Evolutionary conservation across 441 rosid genomes (phyloP), one percentile per base, ranked within the genome.

Genomic region (Corymbia calophylla): DNA sequence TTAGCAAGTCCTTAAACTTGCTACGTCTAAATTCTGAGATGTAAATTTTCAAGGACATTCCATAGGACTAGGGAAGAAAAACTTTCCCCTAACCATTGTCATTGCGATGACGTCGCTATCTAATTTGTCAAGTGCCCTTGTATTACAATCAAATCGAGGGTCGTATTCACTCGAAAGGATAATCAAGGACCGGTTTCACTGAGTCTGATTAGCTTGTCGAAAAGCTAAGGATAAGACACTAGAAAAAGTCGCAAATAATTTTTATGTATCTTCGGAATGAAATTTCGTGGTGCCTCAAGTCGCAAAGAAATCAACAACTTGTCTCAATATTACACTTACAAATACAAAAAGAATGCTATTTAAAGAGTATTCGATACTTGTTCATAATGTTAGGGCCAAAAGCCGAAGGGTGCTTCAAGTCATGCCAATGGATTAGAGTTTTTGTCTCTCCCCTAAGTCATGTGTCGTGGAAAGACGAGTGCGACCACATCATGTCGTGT

Each of bases 151-250:
- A 58, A 56, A 25, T 58, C 29, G 29, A 23, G 10, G 62, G 25
- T 6, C 7, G 14, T 29, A 23, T 25, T 58, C 29, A 58, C 25
- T 0, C 13, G 0, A 58, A 58, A 58, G 1, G 62, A 58, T 58
- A 58, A 58, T 58, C n/a, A 58, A 58, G 13, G 29, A 58, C 64
- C 3, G 10, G 1, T 56, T 56, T 56, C 29, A 23, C 25, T 58
- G 13, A 58, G 29, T 58, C 1, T 0, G 0, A 58, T 0, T 12
- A 58, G n/a, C 25, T 58, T 58, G 62, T 58, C n/a, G 3, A 25
- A 58, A 58, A 58, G n/a, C n/a, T 13, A 58, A 25, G 14, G 64
- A 58, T 58, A 4, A 58, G 64, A 25, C 64, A 58, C 13, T 10
- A 58, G 10, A 58, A 58, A 58, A 25, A 10, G 6, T 10, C 3